Percentiles rank a stretch among this genome's conserved stretches.
Evolutionary conservation across 352 stramenopile species (phyloP).

Genomic region (Pythium biforme): DNA sequence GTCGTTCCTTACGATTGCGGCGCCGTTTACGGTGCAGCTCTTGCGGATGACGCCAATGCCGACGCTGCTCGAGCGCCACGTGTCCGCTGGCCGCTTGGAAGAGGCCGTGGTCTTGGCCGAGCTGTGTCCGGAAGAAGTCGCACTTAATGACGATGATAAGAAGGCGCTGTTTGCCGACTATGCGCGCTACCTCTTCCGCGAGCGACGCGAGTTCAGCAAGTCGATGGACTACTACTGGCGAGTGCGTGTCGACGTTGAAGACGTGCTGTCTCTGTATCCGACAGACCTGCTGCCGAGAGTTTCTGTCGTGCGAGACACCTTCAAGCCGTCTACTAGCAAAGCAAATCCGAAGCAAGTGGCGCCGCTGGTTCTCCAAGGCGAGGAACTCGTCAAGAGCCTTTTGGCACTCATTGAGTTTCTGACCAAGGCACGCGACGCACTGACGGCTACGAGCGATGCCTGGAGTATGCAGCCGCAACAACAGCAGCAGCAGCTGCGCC

Average conservation of each 20-base stretch:
- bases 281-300: slow-evolving; percentile 64
- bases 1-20: slow-evolving; percentile 37
- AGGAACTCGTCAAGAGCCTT: slow-evolving; percentile 51
- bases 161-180: slow-evolving; percentile 55
- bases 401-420: slow-evolving; percentile 57
- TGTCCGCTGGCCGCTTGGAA: slow-evolving; percentile 36
- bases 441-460: background rate
- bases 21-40: slow-evolving; percentile 47
- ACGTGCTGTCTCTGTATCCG: slow-evolving; percentile 70
- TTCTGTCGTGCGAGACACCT: slow-evolving; percentile 15
- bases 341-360: background rate
- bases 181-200: slow-evolving; percentile 54
- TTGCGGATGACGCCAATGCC: slow-evolving; percentile 55
- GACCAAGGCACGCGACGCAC: slow-evolving; percentile 35
- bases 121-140: slow-evolving; percentile 64
- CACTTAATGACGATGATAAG: slow-evolving; percentile 53
- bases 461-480: slow-evolving; percentile 12
- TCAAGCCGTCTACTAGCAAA: background rate
- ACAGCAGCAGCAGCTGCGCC: slow-evolving; percentile 17
- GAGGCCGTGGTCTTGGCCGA: slow-evolving; percentile 67
- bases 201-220: slow-evolving; percentile 31
- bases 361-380: slow-evolving; percentile 31
- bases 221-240: slow-evolving; percentile 67
- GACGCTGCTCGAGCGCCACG: slow-evolving; percentile 46
- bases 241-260: slow-evolving; percentile 45